Base-by-base conservation (phyloP, 2,329 filamentous ascomycete genomes). In the Neopestalotiopsis rosae region DNA sequence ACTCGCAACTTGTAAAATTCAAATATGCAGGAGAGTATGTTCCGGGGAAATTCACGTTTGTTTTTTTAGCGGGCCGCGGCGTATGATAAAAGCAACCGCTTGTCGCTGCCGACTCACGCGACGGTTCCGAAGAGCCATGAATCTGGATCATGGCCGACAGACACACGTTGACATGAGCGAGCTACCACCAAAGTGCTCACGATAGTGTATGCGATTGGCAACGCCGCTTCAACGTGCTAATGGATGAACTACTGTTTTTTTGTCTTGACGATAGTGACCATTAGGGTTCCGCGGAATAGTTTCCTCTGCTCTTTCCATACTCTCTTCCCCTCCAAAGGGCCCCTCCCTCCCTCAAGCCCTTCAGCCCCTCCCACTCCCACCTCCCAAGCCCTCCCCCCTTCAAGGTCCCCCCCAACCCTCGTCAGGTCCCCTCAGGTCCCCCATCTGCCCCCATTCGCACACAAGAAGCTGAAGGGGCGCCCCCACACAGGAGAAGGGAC, bases 91-190 rank as follows among this genome's bases (percentile, higher is more conserved):
- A n/a, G 14, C 42, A 17, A n/a, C 45, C 45, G 45, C 45, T 52
- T 52, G 45, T 52, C 45, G 45, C 45, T 52, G 45, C 45, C 45
- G 45, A 52, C 45, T 52, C 45, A 52, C 45, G 45, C 45, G 45
- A 52, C 45, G n/a, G n/a, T 52, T 52, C 45, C 45, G 45, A n/a
- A 20, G 7, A 52, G 45, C 24, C 24, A 28, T 28, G 24, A 28
- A 28, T 28, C 24, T 28, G 24, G 24, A 28, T 28, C 24, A 28
- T 28, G 24, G 24, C 24, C 24, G 45, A n/a, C 14, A 52, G n/a
- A 52, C 34, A 38, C 10, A 38, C 10, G 34, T 10, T 7, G 10
- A 38, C 34, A 38, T 1, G 10, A 6, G 10, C 34, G 34, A 38
- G 34, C 34, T 38, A 38, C 34, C 24, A 38, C 34, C 34, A 38